Evolutionary conservation across 805 yeast genomes (phyloP), one percentile per base, ranked within the genome.

Genomic region (Kazachstania psychrophila): DNA sequence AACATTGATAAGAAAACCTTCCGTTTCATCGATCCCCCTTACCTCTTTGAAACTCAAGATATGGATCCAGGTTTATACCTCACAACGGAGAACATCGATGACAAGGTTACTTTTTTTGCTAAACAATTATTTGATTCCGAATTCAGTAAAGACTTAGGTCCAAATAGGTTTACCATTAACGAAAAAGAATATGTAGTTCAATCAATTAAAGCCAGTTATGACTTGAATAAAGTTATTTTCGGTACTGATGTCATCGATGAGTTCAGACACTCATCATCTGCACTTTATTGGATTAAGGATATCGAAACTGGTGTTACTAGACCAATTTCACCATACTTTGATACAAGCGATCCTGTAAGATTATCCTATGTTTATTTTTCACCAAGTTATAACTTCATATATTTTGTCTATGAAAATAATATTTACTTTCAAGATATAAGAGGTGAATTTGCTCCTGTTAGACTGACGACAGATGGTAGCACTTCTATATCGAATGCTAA

Each of bases 191-290:
- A 72, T 31, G 32, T 42, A 0, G 62, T 79, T 2, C 65, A 68
- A 6, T 46, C 61, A 0, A 50, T 68, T 10, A 59, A 67, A 4
- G 59, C 78, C 6, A 74, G 71, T 45, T 61, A 66, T 27, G 52
- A 65, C 8, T 54, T 70, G 14, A 58, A 68, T 16, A 68, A 62
- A 47, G 79, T 76, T 1, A 54, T 89, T 10, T 54, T 86, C 2
- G 59, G 60, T 5, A 68, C 92, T 0, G 71, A 83, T 38, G 38
- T 42, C 10, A 51, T 56, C 11, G 49, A 53, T 22, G 72, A 76
- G 48, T 85, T 77, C 70, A 69, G 95, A 45, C 86, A 85, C 52
- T 84, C 95, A 0, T 61, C 76, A 0, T 60, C 57, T 28, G 79
- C 79, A 0, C 47, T 60, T 16, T 81, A 73, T 58, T 85, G 84